A percentile compares a stretch with the other conserved stretches of the same genome.
Conservation (phyloP, 257 asterid genomes). For the Solanum bulbocastanum region DNA sequence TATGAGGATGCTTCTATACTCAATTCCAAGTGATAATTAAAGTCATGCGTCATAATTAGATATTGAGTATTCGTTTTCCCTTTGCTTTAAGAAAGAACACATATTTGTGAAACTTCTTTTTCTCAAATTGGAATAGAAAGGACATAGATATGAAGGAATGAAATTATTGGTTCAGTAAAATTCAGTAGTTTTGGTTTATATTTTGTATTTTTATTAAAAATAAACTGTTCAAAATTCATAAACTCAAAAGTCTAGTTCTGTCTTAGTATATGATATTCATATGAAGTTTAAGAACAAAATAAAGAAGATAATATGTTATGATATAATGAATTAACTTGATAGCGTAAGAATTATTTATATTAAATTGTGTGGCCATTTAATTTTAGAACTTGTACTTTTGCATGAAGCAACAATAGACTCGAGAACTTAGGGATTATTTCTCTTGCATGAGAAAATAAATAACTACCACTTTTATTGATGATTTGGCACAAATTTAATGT, state of each 20-base stretch:
- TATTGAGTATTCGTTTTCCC: neutral
- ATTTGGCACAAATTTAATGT: neutral
- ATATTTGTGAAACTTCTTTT: neutral
- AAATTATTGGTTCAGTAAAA: accelerated
- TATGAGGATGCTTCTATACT: neutral
- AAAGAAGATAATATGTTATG: neutral
- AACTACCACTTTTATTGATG: neutral
- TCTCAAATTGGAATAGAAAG: neutral
- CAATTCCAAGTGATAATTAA: neutral
- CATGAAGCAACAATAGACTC: neutral
- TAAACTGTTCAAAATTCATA: neutral
- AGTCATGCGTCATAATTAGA: neutral
- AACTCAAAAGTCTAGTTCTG: neutral
- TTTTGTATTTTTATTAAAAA: neutral
- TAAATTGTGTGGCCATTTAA: neutral
- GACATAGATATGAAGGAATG: neutral
- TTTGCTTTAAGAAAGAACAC: neutral
- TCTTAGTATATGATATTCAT: neutral
- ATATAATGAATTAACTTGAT: neutral
- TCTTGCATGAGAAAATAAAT: neutral
- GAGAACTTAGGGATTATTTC: neutral
- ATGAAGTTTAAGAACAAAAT: neutral
- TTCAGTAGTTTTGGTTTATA: neutral
- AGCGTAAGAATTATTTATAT: neutral
- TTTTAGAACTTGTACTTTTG: neutral